These are phyloP conservation scores for Aspergillus ellipticus DNA, from an alignment of 495 filamentous ascomycete genomes.

Conservation along the genomic window DNA sequence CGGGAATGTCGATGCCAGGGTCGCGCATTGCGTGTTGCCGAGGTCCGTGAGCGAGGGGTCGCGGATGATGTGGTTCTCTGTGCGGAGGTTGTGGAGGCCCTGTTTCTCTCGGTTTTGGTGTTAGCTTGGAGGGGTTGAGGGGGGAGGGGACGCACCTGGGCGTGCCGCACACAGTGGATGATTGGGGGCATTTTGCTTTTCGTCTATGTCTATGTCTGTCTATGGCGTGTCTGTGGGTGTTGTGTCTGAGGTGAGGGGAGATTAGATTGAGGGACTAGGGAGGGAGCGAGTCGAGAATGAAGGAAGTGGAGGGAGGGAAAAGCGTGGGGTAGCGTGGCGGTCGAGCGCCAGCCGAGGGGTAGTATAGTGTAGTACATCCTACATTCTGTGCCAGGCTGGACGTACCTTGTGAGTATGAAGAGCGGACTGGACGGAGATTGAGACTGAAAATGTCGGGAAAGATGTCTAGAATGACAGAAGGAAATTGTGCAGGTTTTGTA, in stretches of 20 bases:
- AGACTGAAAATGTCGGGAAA: too few relatives aligned
- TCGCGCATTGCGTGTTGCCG: slow-evolving; percentile 71
- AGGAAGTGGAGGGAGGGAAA: not conserved
- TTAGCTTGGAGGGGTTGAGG: not conserved
- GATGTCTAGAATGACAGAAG: too few relatives aligned
- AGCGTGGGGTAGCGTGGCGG: slow-evolving; percentile 13
- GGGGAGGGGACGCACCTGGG: slow-evolving; percentile 39
- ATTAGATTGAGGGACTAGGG: too few relatives aligned
- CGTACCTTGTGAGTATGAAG: too few relatives aligned
- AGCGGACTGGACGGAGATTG: too few relatives aligned
- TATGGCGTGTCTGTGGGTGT: not conserved
- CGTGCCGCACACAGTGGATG: slow-evolving; percentile 52
- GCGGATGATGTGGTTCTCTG: slow-evolving; percentile 65
- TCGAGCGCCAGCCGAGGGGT: too few relatives aligned
- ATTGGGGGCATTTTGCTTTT: slow-evolving; percentile 37
- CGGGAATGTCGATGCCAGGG: slow-evolving; percentile 67
- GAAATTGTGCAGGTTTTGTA: too few relatives aligned
- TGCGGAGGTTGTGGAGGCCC: slow-evolving; percentile 77
- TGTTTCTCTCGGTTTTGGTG: slow-evolving; percentile 34
- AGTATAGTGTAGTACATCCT: too few relatives aligned
- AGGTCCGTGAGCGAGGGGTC: slow-evolving; percentile 78
- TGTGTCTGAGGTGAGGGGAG: not conserved
- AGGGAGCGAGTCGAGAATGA: too few relatives aligned
- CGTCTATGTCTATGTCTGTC: not conserved
- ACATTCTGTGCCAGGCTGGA: too few relatives aligned